phyloP scores from a whole-genome alignment of 1,284 basidiomycete species.

The Irpex sp. region DNA sequence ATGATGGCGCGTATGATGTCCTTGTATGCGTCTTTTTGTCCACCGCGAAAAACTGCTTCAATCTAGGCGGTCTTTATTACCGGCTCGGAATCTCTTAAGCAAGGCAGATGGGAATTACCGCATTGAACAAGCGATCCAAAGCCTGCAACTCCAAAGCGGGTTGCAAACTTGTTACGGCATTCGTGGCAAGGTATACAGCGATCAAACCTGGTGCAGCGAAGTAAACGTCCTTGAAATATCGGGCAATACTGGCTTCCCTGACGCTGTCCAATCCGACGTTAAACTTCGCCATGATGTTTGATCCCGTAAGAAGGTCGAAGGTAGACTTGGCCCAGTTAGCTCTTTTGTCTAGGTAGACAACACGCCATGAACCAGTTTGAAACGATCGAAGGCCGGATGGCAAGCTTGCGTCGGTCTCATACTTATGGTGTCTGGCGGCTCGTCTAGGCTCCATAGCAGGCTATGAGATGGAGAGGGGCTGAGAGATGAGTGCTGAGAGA shows the following conservation, averaged over 20 bases:
- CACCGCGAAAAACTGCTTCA: not conserved
- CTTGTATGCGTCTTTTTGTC: not conserved
- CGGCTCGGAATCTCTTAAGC: not conserved
- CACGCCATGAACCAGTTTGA: not conserved
- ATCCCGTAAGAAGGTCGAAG: not conserved
- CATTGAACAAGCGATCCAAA: not conserved
- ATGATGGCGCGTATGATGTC: not conserved
- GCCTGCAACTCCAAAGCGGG: not conserved
- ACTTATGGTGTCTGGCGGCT: not conserved
- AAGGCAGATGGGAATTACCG: not conserved
- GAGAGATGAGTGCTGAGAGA: not conserved
- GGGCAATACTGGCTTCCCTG: not conserved
- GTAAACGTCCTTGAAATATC: conserved; percentile 1
- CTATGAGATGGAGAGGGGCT: not conserved
- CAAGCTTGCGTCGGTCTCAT: not conserved
- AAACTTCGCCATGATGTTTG: not conserved
- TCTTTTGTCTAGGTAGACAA: not conserved
- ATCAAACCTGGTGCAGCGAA: not conserved
- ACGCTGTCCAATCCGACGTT: not conserved
- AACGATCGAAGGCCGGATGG: not conserved
- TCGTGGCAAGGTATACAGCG: not conserved
- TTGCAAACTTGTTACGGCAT: not conserved
- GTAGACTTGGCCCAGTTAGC: not conserved
- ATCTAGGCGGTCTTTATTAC: not conserved
- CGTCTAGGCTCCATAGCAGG: not conserved